Evolutionary conservation across 2,329 filamentous ascomycete species (phyloP).

Genomic region (Leptographium galeiforme): DNA sequence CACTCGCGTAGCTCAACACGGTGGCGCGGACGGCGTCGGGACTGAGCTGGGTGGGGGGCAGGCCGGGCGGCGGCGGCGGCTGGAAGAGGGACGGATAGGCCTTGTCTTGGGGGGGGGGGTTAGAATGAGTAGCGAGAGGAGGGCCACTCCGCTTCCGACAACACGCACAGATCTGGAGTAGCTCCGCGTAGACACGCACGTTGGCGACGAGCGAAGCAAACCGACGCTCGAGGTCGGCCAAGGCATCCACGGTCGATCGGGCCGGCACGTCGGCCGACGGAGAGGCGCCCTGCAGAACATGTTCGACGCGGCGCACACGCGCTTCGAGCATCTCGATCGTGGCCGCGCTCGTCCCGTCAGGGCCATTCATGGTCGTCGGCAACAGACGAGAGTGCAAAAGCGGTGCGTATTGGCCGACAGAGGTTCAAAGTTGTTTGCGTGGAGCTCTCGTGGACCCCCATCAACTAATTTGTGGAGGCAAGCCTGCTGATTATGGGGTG

Average conservation of each 20-base stretch:
- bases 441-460: no score
- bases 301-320: slow-evolving; percentile 46
- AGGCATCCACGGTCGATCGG: slow-evolving; percentile 26
- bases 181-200: slow-evolving; percentile 43
- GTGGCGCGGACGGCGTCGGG: slow-evolving; percentile 37
- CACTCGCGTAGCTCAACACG: slow-evolving; percentile 41
- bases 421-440: no score
- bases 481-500: no score
- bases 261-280: slow-evolving; percentile 20
- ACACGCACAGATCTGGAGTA: slow-evolving; percentile 44
- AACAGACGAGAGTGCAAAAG: no score
- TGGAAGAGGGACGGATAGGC: slow-evolving; percentile 42
- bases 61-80: slow-evolving; percentile 24
- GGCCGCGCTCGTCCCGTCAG: slow-evolving; percentile 39
- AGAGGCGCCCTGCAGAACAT: slow-evolving; percentile 38
- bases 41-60: slow-evolving; percentile 39
- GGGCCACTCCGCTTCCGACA: no score
- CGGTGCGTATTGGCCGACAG: no score
- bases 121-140: neutral
- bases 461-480: no score
- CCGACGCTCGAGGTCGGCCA: slow-evolving; percentile 39
- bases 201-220: slow-evolving; percentile 36
- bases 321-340: slow-evolving; percentile 44
- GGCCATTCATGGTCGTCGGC: slow-evolving; percentile 15
- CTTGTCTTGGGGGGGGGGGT: slow-evolving; percentile 28